Evolutionary conservation across 75 land plant genomes (phyloP), one percentile per base, ranked within the genome.

Genomic region (Pinus albicaulis): DNA sequence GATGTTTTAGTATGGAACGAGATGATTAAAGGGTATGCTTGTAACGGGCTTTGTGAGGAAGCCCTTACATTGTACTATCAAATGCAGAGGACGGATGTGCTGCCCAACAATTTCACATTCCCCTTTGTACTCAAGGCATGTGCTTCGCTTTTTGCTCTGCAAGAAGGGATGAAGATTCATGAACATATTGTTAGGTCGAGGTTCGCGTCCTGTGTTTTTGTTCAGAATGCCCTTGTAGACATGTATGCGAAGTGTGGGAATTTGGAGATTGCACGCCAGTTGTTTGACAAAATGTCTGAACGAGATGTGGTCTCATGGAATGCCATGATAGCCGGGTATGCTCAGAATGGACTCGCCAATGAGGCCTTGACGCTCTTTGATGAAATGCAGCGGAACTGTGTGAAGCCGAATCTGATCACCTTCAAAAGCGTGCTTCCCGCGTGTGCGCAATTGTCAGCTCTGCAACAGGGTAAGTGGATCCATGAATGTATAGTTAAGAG

Each of bases 11-110:
- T 85, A 2, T 93, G 89, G 89, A 93, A 86, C 55, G 82, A 87
- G 7, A 82, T 93, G 34, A 88, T 93, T 7, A 81, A 86, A 7
- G 95, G 87, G 52, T 93, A 93, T 41, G 83, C 83, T 55, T 82
- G 85, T 58, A 3, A 48, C 73, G 88, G 86, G n/a, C 59, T 62
- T 19, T 74, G 75, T 55, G 89, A 91, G 64, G 91, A 89, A 31
- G 94, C 92, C n/a, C 22, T 92, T 80, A 84, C 86, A 6, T 58
- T 92, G n/a, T 92, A 87, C 41, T 77, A 66, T 62, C 90, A 89
- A 73, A 89, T 92, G 94, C 85, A 77, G 59, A 88, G 87, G 44
- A 86, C 84, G 4, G 89, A 80, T 41, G 82, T 85, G 23, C 77
- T 76, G 68, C 92, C 91, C 3, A 93, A 92, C 60, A 22, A 48